Base-by-base conservation (phyloP, 179 eudicot species). In the Sideroxylon spinosum region DNA sequence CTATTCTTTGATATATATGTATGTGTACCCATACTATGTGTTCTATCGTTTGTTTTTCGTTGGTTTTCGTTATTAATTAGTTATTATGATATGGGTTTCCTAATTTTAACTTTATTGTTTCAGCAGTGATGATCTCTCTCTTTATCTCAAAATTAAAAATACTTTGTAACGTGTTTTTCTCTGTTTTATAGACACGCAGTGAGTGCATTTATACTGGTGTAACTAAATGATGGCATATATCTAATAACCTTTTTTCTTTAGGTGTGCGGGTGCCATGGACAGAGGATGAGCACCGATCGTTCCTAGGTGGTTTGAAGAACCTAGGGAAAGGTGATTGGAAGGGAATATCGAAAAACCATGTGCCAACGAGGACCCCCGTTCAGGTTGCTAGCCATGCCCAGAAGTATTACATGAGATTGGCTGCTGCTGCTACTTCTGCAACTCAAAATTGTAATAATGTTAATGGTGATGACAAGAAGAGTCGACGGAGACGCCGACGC, bases 351-450 rank as follows among this genome's bases (percentile, higher is more conserved):
- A 37, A 60, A 14, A 68, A 67, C 32, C 75, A 44, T 55, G 82
- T 80, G 3, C 46, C 25, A 32, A 65, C 78, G 4, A 37, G 82
- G 12, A 80, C 78, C 2, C 82, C 82, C 0, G 75, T 75, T 11
- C 82, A 80, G 12, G 78, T 80, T 7, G 82, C 82, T 0, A 80
- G 82, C 28, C 82, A 80, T 49, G 82, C 82, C 7, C 82, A 80
- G 68, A 80, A 80, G 32, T 80, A 80, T 50, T 80, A 67, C 13
- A 11, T 65, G 0, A 26, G 69, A 20, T 6, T 20, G n/a, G 1
- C 13, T 4, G 26, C 4, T 3, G 32, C 19, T 28, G 19, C 29
- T 4, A 6, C 44, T 37, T 1, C 44, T 37, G 44, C 44, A 37
- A 37, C 44, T 37, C 3, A 37, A 37, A 37, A 4, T 37, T 1